Evolutionary conservation across 139 green algal species (phyloP).

Genomic region (Chlorella sp.): DNA sequence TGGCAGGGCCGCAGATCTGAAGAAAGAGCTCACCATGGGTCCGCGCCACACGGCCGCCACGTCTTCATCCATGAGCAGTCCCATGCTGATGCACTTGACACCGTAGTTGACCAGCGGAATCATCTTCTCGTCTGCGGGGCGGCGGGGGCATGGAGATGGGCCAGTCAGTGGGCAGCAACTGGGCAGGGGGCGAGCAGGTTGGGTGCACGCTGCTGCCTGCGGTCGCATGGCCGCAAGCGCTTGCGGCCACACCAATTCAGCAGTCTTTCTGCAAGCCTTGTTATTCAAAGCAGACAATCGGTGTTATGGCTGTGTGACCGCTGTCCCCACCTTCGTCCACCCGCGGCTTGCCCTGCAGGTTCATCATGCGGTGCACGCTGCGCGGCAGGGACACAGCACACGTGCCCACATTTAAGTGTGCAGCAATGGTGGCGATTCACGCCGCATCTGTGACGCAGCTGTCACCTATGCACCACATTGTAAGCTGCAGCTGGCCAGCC

Average conservation of each 20-base stretch:
- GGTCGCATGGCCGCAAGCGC: background rate
- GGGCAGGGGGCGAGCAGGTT: background rate
- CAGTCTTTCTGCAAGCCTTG: too few relatives aligned
- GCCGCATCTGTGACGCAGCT: too few relatives aligned
- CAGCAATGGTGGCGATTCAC: too few relatives aligned
- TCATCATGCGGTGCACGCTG: slow-evolving; percentile 83
- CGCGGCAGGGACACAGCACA: too few relatives aligned
- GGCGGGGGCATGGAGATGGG: background rate
- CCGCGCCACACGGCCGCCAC: slow-evolving; percentile 86
- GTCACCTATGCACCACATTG: too few relatives aligned
- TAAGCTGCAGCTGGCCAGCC: too few relatives aligned
- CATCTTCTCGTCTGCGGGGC: slow-evolving; percentile 44
- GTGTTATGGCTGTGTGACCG: too few relatives aligned
- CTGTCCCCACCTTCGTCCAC: slow-evolving; percentile 5
- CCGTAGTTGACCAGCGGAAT: slow-evolving; percentile 78
- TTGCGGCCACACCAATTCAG: too few relatives aligned
- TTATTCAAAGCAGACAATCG: too few relatives aligned
- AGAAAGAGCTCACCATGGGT: slow-evolving; percentile 75
- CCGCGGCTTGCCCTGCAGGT: slow-evolving; percentile 66
- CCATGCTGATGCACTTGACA: slow-evolving; percentile 89
- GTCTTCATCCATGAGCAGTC: slow-evolving; percentile 84
- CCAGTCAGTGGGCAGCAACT: background rate
- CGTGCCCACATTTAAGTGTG: too few relatives aligned
- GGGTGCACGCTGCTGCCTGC: background rate
- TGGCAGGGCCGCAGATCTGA: too few relatives aligned